Evolutionary conservation across 1,139 yeast genomes (phyloP), one percentile per base, ranked within the genome.

Genomic region (Magnusiomyces starmeri): DNA sequence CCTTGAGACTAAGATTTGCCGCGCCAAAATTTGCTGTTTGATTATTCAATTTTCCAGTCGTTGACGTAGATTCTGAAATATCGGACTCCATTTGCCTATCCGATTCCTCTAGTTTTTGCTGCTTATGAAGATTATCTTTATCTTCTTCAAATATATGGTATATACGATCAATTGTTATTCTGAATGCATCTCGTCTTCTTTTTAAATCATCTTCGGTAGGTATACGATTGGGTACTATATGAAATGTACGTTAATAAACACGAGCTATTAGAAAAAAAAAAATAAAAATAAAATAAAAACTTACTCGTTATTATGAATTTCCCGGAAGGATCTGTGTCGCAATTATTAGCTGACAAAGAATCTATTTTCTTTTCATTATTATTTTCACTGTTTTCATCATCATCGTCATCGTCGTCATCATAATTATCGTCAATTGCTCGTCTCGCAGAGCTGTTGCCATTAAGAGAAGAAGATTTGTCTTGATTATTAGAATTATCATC

Each of bases 71-170:
- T 27, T 54, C 58, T 43, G 59, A 61, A 7, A 57, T 57, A 34
- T 69, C 71, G 24, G 61, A 60, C 49, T 83, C 90, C 32, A 87
- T 69, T 60, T 83, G 81, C 61, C 83, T 75, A 65, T 89, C 95
- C 43, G 87, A 83, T 59, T 85, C 85, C 62, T 87, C 95, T 41
- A 89, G 72, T 62, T 83, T 86, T 57, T 89, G 70, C 63, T 95
- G 76, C 61, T 88, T 87, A 52, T 83, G 73, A 49, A 87, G 73
- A 1, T 92, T 85, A 54, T 86, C 95, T 58, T 81, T 72, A 65
- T 89, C 97, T 57, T 80, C 79, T 63, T 90, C 97, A 64, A 88
- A 87, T 55, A 79, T 82, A 63, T 89, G 96, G 63, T 88, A 89
- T 42, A 85, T 80, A 42, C 60, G 59, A 48, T 60, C 58, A 54